Conservation (phyloP, 495 filamentous ascomycete genomes). For the Lasiosphaeriaceae sp. region DNA sequence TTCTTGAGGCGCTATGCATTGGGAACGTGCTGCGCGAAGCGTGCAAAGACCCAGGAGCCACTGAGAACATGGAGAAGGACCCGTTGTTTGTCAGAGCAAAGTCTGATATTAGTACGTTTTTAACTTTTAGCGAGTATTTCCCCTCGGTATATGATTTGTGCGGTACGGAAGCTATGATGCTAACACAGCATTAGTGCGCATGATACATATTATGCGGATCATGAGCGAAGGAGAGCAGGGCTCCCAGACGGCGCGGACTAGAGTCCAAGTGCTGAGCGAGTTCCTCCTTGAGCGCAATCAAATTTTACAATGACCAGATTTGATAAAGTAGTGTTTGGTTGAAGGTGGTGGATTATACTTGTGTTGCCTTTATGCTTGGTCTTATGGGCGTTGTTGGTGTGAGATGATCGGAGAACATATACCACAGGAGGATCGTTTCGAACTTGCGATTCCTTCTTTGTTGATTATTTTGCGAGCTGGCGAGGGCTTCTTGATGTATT, state of each 20-base stretch:
- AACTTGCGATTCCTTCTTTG: slow-evolving; percentile 15
- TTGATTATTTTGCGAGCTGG: too few species aligned
- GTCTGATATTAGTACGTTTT: slow-evolving; percentile 52
- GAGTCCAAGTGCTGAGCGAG: slow-evolving; percentile 52
- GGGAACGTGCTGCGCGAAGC: slow-evolving; percentile 43
- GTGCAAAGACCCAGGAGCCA: slow-evolving; percentile 27
- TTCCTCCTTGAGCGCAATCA: slow-evolving; percentile 33
- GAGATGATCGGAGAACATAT: slow-evolving; percentile 13
- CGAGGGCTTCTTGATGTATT: too few species aligned
- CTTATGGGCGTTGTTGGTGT: too few species aligned
- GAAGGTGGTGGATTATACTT: too few species aligned
- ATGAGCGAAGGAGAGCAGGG: slow-evolving; percentile 51
- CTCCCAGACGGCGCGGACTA: slow-evolving; percentile 50
- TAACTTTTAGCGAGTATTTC: not conserved
- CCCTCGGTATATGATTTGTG: not conserved
- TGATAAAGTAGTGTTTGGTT: not conserved
- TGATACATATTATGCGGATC: slow-evolving; percentile 55
- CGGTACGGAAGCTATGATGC: too few species aligned
- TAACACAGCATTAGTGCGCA: slow-evolving; percentile 33
- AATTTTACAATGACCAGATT: slow-evolving; percentile 7
- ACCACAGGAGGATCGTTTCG: too few species aligned
- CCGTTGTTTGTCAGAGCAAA: slow-evolving; percentile 52
- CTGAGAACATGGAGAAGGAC: slow-evolving; percentile 39
- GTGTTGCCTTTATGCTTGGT: too few species aligned
- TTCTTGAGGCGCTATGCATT: slow-evolving; percentile 60